Percentiles rank a stretch among this genome's conserved stretches.
Conservation (phyloP, 2,329 filamentous ascomycete genomes). For the Metarhizium brunneum region DNA sequence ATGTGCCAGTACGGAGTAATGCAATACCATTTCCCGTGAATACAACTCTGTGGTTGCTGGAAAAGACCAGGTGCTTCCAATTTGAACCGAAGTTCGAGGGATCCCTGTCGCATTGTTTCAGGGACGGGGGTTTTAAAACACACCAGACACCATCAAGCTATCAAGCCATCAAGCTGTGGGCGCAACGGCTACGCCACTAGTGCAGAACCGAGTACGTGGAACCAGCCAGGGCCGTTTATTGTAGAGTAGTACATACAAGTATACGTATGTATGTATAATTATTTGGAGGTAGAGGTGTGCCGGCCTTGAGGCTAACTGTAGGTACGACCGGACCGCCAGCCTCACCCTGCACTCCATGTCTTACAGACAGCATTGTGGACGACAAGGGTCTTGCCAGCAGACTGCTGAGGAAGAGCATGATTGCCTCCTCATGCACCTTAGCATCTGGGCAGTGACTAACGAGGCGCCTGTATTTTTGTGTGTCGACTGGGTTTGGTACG, state of each 20-base stretch:
- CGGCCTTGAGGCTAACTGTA: background rate
- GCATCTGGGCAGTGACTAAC: background rate
- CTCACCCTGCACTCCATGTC: background rate
- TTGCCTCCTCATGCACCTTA: background rate
- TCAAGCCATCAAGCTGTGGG: background rate
- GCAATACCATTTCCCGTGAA: background rate
- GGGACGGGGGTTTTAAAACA: background rate
- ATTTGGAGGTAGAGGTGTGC: background rate
- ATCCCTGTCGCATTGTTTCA: background rate
- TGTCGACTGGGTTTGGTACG: background rate
- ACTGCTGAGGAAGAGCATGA: background rate
- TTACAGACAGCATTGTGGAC: background rate
- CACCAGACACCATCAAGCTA: background rate
- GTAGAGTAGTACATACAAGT: background rate
- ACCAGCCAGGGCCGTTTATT: background rate
- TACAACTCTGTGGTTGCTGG: background rate
- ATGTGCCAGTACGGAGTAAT: background rate
- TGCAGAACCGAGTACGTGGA: slow-evolving; percentile 8
- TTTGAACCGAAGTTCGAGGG: background rate
- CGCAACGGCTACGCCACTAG: background rate
- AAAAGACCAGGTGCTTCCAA: background rate
- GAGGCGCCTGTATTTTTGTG: background rate
- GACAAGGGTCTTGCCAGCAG: background rate
- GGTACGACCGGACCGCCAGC: background rate
- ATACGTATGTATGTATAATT: background rate